Conservation (phyloP, 495 filamentous ascomycete species). For the Penicillium odoratum region DNA sequence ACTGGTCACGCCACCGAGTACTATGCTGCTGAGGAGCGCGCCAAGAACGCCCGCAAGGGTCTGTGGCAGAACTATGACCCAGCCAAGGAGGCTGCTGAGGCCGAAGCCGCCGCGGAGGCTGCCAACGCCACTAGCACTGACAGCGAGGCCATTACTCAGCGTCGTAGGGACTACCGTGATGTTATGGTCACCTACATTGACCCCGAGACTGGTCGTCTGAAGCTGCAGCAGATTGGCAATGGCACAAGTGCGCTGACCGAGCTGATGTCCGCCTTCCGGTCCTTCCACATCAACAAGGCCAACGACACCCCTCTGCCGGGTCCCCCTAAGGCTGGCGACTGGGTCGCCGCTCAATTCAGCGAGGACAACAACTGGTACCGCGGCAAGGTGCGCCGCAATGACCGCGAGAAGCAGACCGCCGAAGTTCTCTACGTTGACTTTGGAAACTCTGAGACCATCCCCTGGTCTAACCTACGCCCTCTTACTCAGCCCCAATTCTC, state of each 20-base stretch:
- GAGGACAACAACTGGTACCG: conserved; percentile 94
- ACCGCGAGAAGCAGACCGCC: conserved; percentile 81
- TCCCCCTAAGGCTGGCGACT: conserved; percentile 86
- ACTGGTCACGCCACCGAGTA: conserved; percentile 86
- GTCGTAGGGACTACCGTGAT: conserved; percentile 85
- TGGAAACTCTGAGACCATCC: conserved; percentile 85
- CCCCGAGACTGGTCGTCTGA: conserved; percentile 65
- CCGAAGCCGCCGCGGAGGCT: conserved; percentile 39
- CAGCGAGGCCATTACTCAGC: conserved; percentile 45
- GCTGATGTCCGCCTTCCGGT: conserved; percentile 84
- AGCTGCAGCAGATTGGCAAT: conserved; percentile 83
- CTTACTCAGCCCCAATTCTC: conserved; percentile 77
- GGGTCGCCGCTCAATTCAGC: conserved; percentile 84
- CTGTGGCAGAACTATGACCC: conserved; percentile 96
- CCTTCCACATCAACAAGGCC: conserved; percentile 74
- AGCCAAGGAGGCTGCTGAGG: conserved; percentile 63
- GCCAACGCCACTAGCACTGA: conserved; percentile 52
- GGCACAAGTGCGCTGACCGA: conserved; percentile 78
- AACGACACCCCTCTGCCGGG: conserved; percentile 70
- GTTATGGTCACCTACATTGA: conserved; percentile 90
- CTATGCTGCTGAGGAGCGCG: conserved; percentile 79
- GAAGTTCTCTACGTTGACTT: conserved; percentile 96
- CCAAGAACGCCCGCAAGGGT: conserved; percentile 83
- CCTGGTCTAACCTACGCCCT: conserved; percentile 79
- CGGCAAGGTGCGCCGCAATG: conserved; percentile 84